These are phyloP conservation scores for Penicillium cataractarum DNA, from an alignment of 495 filamentous ascomycete genomes.

Conservation along the genomic window DNA sequence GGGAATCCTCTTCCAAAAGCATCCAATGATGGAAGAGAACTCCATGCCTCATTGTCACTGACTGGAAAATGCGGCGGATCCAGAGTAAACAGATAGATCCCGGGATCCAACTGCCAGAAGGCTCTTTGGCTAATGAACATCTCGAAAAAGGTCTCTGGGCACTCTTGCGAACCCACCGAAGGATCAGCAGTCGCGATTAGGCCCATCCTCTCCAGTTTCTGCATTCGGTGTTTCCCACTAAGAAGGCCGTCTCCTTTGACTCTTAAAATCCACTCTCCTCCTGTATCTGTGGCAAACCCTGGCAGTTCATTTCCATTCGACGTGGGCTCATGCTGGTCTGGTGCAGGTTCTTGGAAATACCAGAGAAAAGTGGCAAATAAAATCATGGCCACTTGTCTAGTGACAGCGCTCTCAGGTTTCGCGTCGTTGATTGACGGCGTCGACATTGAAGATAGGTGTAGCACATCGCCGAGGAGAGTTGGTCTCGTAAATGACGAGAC, in stretches of 20 bases:
- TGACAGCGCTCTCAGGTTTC: constrained; percentile 11
- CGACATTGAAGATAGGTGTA: constrained; percentile 12
- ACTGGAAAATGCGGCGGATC: not conserved
- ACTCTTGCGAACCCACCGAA: constrained; percentile 7
- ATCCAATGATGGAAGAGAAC: constrained; percentile 8
- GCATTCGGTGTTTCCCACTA: constrained; percentile 10
- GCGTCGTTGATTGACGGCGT: constrained; percentile 1
- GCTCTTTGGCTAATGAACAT: constrained; percentile 11
- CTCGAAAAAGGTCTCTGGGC: not conserved
- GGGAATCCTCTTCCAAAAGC: constrained; percentile 9
- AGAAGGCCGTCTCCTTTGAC: constrained; percentile 9
- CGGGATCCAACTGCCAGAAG: constrained; percentile 8
- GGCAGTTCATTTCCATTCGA: not conserved
- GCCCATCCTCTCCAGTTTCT: constrained; percentile 10
- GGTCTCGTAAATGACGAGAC: constrained; percentile 4
- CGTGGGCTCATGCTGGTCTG: not conserved
- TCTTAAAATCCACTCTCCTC: constrained; percentile 7
- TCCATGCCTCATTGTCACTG: not conserved
- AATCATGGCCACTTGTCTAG: constrained; percentile 10
- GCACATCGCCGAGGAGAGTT: constrained; percentile 4
- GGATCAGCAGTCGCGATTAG: constrained; percentile 5
- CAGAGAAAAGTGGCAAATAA: constrained; percentile 10
- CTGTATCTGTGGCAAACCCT: not conserved
- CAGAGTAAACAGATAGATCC: constrained; percentile 10
- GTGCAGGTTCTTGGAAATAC: constrained; percentile 7